These are phyloP conservation scores for Eimeria sp. DNA, from an alignment of 169 alveolate species.

Conservation along the genomic window DNA sequence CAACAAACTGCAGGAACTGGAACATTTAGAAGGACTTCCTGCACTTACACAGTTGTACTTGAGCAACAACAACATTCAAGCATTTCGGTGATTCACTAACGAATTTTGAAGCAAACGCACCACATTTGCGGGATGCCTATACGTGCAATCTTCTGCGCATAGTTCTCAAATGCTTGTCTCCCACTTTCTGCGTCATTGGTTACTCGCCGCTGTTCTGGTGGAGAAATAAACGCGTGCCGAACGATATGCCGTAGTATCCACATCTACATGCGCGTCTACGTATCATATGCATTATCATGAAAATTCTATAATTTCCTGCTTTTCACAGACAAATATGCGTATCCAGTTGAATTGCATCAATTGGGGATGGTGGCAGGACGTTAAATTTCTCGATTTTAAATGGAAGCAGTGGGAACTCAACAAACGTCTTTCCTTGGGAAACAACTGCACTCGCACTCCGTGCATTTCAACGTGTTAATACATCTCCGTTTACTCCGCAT, in stretches of 20 bases:
- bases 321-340: no score
- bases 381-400: no score
- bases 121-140: background rate
- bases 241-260: background rate
- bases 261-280: background rate
- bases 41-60: conserved; percentile 67
- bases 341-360: no score
- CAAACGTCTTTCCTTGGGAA: background rate
- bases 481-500: background rate
- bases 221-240: background rate
- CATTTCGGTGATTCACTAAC: conserved; percentile 25
- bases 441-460: background rate
- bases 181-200: background rate
- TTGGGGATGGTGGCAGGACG: no score
- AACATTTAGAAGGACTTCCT: conserved; percentile 56
- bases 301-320: background rate
- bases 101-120: background rate
- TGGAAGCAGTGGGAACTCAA: no score
- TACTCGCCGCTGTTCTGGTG: background rate
- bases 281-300: background rate
- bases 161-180: no score
- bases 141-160: background rate
- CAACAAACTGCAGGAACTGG: conserved; percentile 68
- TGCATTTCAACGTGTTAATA: background rate
- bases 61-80: conserved; percentile 56